Percentiles rank a stretch among this genome's conserved stretches.
Evolutionary conservation across 2,329 filamentous ascomycete species (phyloP).

Genomic region (Hysterium pulicare): DNA sequence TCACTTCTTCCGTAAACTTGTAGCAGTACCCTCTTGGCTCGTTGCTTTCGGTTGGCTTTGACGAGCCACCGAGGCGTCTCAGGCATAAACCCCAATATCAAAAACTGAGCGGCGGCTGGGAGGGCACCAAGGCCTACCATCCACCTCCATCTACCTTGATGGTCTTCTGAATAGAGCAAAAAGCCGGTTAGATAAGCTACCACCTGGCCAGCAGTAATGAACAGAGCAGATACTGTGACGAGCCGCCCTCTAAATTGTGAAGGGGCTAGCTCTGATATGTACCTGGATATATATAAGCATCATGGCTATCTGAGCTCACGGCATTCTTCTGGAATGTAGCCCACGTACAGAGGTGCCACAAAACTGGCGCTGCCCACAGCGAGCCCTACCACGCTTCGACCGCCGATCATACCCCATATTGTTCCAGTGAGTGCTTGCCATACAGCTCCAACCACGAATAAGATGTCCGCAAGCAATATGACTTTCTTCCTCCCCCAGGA

Average conservation of each 20-base stretch:
- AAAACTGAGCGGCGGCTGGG: conserved; percentile 69
- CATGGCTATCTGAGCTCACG: neutral
- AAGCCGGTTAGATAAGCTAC: conserved; percentile 84
- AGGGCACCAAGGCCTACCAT: conserved; percentile 83
- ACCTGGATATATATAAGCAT: conserved; percentile 43
- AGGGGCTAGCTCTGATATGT: conserved; percentile 83
- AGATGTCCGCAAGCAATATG: conserved; percentile 61
- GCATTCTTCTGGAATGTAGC: neutral
- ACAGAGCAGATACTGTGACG: conserved; percentile 76
- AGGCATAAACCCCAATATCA: conserved; percentile 69
- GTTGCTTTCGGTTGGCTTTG: conserved; percentile 58
- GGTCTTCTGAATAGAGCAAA: conserved; percentile 55
- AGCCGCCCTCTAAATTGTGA: conserved; percentile 71
- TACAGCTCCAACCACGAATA: conserved; percentile 67
- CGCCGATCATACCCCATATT: conserved; percentile 63
- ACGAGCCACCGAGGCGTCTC: conserved; percentile 90
- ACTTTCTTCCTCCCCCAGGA: conserved; percentile 75
- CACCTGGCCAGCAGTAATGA: conserved; percentile 85
- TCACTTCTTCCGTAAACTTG: conserved; percentile 56
- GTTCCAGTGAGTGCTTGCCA: conserved; percentile 59
- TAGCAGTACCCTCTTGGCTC: conserved; percentile 62
- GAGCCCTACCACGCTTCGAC: conserved; percentile 66
- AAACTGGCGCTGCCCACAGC: conserved; percentile 76
- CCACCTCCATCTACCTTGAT: conserved; percentile 84
- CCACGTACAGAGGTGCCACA: conserved; percentile 67